Evolutionary conservation across 2,329 filamentous ascomycete genomes (phyloP).

Genomic region (Geosmithia morbida): DNA sequence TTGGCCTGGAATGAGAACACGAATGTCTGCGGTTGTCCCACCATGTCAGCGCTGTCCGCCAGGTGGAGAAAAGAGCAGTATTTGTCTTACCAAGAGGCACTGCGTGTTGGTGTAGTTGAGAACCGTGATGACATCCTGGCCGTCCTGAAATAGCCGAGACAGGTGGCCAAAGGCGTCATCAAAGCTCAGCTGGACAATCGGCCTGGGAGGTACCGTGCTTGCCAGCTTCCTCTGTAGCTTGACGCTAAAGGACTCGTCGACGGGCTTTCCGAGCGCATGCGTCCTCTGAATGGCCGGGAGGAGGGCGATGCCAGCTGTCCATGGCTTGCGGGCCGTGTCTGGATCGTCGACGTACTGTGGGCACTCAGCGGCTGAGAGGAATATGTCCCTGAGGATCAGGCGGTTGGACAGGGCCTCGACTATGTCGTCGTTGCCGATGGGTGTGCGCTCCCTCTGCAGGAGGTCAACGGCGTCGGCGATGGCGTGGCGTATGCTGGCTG

Average conservation of each 20-base stretch:
- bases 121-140: conserved; percentile 51
- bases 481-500: conserved; percentile 36
- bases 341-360: conserved; percentile 27
- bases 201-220: conserved; percentile 84
- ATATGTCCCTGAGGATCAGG: conserved; percentile 49
- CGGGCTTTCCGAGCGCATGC: conserved; percentile 44
- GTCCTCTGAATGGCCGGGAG: conserved; percentile 45
- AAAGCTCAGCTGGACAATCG: conserved; percentile 66
- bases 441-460: conserved; percentile 25
- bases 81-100: conserved; percentile 49
- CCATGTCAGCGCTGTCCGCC: neutral
- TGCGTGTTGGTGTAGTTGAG: conserved; percentile 54
- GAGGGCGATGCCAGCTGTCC: conserved; percentile 33
- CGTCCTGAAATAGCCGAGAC: conserved; percentile 57
- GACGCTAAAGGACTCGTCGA: conserved; percentile 71
- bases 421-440: conserved; percentile 22
- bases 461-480: conserved; percentile 40
- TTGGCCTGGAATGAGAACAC: conserved; percentile 61
- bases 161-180: conserved; percentile 59
- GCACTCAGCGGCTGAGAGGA: conserved; percentile 41
- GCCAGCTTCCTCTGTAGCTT: conserved; percentile 87
- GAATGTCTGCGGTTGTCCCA: conserved; percentile 41
- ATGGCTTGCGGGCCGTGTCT: conserved; percentile 32
- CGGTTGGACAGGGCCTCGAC: conserved; percentile 46
- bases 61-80: neutral